Percentiles rank a stretch among this genome's conserved stretches.
phyloP scores from a whole-genome alignment of 2,329 filamentous ascomycete species.

The Biscogniauxia mediterranea region DNA sequence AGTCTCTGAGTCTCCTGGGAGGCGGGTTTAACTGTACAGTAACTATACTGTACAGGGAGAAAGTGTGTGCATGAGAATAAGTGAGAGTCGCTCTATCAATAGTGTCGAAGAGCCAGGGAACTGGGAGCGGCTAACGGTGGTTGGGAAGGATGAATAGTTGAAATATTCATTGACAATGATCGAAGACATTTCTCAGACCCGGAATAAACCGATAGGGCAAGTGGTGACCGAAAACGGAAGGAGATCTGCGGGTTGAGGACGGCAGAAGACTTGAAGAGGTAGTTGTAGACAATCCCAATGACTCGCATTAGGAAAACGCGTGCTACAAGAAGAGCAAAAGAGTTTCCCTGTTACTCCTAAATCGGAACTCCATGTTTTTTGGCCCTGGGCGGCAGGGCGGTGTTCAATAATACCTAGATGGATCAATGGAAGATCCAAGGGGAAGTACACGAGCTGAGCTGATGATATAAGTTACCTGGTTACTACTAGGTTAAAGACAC shows the following conservation, averaged over 20 bases:
- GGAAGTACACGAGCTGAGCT: no score
- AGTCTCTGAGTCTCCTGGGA: constrained; percentile 3
- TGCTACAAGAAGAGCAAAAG: not conserved
- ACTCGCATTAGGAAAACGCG: constrained; percentile 10
- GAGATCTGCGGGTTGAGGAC: constrained; percentile 19
- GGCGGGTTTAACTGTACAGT: constrained; percentile 10
- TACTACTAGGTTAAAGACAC: not conserved
- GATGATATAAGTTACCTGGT: no score
- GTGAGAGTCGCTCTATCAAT: constrained; percentile 8
- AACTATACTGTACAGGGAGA: constrained; percentile 14
- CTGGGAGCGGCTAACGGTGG: constrained; percentile 7
- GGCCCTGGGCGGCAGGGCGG: not conserved
- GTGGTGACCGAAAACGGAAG: constrained; percentile 16
- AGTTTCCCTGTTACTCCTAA: not conserved
- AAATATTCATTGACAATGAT: constrained; percentile 11
- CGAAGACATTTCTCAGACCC: constrained; percentile 12
- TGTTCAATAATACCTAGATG: no score
- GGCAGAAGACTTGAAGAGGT: constrained; percentile 9
- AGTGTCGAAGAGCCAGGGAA: constrained; percentile 10
- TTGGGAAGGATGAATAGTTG: constrained; percentile 8
- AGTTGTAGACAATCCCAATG: constrained; percentile 10
- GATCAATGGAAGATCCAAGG: no score
- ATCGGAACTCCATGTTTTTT: not conserved
- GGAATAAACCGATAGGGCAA: constrained; percentile 23
- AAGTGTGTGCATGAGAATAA: constrained; percentile 9